These are phyloP conservation scores for Candida loeiensis DNA, from an alignment of 805 yeast genomes.

Conservation along the genomic window DNA sequence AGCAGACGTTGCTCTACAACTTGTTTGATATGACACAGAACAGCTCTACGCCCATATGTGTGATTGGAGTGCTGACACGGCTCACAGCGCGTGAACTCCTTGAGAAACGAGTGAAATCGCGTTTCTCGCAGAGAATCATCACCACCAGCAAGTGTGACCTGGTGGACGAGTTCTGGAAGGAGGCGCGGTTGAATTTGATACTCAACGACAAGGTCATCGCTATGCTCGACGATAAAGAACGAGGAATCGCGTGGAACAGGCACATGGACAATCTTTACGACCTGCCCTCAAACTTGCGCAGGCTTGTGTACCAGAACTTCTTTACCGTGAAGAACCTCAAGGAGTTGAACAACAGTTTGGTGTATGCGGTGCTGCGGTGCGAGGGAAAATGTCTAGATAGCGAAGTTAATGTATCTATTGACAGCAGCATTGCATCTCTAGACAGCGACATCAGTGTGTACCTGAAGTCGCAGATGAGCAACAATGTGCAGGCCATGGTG, in stretches of 20 bases:
- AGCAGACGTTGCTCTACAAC: slow-evolving; percentile 84
- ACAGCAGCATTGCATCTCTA: slow-evolving; percentile 21
- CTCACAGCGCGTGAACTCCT: slow-evolving; percentile 73
- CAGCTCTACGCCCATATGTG: slow-evolving; percentile 67
- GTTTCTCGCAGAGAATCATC: slow-evolving; percentile 80
- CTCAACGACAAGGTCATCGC: slow-evolving; percentile 18
- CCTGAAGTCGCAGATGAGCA: slow-evolving; percentile 19
- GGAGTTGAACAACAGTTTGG: slow-evolving; percentile 41
- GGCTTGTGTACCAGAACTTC: slow-evolving; percentile 37
- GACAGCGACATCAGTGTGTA: slow-evolving; percentile 24
- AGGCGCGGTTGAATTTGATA: slow-evolving; percentile 41
- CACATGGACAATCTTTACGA: slow-evolving; percentile 23
- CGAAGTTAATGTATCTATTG: too few species aligned
- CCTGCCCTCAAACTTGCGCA: slow-evolving; percentile 12
- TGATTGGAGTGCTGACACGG: slow-evolving; percentile 75
- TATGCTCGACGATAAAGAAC: slow-evolving; percentile 14
- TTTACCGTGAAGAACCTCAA: slow-evolving; percentile 58
- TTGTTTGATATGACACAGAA: slow-evolving; percentile 81
- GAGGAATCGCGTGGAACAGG: slow-evolving; percentile 45
- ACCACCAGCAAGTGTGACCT: slow-evolving; percentile 50
- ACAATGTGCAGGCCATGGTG: slow-evolving; percentile 26
- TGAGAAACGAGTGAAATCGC: slow-evolving; percentile 86
- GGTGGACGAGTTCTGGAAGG: slow-evolving; percentile 48
- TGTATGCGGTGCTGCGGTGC: slow-evolving; percentile 36
- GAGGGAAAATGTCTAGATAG: too few species aligned